phyloP scores from a whole-genome alignment of 2,329 filamentous ascomycete genomes.

The Gremmenia infestans region DNA sequence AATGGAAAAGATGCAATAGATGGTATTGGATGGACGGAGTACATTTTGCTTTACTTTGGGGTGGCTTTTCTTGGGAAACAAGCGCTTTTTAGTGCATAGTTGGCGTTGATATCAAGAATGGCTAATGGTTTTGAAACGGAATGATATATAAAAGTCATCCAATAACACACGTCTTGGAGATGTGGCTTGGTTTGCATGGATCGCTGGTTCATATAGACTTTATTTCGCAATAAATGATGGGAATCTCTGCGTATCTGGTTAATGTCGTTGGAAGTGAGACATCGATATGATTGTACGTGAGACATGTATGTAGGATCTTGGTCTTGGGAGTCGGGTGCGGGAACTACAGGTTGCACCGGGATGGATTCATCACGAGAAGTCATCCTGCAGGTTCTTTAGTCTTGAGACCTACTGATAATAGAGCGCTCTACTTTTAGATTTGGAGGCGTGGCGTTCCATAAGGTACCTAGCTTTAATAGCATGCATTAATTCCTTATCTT shows the following conservation, averaged over 20 bases:
- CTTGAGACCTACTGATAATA: too few species aligned
- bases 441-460: too few species aligned
- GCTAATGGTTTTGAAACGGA: not conserved
- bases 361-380: too few species aligned
- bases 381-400: too few species aligned
- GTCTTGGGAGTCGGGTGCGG: too few species aligned
- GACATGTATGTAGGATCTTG: not conserved
- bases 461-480: too few species aligned
- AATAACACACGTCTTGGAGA: not conserved
- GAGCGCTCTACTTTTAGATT: too few species aligned
- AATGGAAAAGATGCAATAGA: slow-evolving; percentile 44
- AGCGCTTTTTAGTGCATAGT: not conserved
- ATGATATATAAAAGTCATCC: not conserved
- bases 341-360: too few species aligned
- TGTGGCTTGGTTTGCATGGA: not conserved
- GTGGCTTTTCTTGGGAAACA: not conserved
- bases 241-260: not conserved
- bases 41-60: not conserved
- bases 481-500: too few species aligned
- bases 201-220: not conserved
- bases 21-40: not conserved
- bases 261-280: not conserved
- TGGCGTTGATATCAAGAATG: not conserved
- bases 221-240: not conserved
- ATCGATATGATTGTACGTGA: not conserved